Evolutionary conservation across 2,329 filamentous ascomycete genomes (phyloP).

Genomic region (Monilinia polystroma): DNA sequence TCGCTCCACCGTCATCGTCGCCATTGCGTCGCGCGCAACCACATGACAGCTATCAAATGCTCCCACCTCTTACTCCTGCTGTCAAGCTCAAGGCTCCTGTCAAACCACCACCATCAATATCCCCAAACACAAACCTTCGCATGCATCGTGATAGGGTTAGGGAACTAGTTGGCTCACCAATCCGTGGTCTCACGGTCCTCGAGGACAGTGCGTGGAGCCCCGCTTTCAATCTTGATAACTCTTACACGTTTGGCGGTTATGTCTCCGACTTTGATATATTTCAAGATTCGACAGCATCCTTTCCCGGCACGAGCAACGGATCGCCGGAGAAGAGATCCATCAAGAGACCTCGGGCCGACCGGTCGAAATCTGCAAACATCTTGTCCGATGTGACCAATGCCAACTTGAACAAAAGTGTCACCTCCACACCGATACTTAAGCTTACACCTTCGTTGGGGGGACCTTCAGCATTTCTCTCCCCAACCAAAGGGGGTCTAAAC

Average conservation of each 20-base stretch:
- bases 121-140: constrained; percentile 87
- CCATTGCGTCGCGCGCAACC: constrained; percentile 53
- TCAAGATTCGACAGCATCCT: constrained; percentile 43
- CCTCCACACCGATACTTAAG: constrained; percentile 53
- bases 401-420: constrained; percentile 51
- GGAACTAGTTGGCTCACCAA: constrained; percentile 77
- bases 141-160: constrained; percentile 83
- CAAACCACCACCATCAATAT: constrained; percentile 66
- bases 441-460: constrained; percentile 43
- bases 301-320: constrained; percentile 51
- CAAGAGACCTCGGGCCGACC: constrained; percentile 60
- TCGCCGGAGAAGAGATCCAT: constrained; percentile 66
- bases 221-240: constrained; percentile 62
- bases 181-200: constrained; percentile 53
- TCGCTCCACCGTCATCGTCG: constrained; percentile 60
- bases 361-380: constrained; percentile 61
- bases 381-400: constrained; percentile 55
- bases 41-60: constrained; percentile 58
- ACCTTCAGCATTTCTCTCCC: constrained; percentile 48
- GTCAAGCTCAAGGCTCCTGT: constrained; percentile 72
- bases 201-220: constrained; percentile 62
- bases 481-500: constrained; percentile 53
- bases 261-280: constrained; percentile 62
- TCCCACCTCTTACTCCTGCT: constrained; percentile 77
- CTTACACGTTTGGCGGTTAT: constrained; percentile 53